A percentile compares a stretch with the other conserved stretches of the same genome.
Evolutionary conservation across 768 basidiomycete species (phyloP).

Genomic region (Agrocybe pediades): DNA sequence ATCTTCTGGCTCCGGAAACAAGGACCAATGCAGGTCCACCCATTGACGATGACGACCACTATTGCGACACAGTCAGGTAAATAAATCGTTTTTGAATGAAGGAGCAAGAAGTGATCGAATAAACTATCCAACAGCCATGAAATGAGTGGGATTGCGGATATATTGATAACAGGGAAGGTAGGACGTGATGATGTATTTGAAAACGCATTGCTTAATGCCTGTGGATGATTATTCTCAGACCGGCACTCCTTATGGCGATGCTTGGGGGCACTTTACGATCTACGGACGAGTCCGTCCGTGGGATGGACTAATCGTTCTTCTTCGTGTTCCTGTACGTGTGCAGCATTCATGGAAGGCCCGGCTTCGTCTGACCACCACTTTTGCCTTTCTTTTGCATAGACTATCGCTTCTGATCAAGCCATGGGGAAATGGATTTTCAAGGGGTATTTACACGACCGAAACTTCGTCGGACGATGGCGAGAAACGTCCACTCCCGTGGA

Average conservation of each 20-base stretch:
- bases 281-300: slow-evolving; percentile 51
- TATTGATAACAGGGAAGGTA: slow-evolving; percentile 54
- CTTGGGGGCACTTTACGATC: slow-evolving; percentile 50
- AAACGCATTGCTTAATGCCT: neutral
- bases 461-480: slow-evolving; percentile 57
- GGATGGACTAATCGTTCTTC: slow-evolving; percentile 51
- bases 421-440: slow-evolving; percentile 51
- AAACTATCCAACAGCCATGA: slow-evolving; percentile 22
- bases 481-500: slow-evolving; percentile 43
- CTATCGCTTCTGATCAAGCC: slow-evolving; percentile 26
- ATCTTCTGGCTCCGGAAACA: slow-evolving; percentile 16
- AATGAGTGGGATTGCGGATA: slow-evolving; percentile 47
- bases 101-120: neutral
- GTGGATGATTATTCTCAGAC: slow-evolving; percentile 30
- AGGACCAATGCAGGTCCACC: slow-evolving; percentile 12
- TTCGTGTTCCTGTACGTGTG: slow-evolving; percentile 44
- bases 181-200: slow-evolving; percentile 9
- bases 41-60: slow-evolving; percentile 40
- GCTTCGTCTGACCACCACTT: neutral
- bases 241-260: slow-evolving; percentile 41
- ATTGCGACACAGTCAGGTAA: slow-evolving; percentile 35
- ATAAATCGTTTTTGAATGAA: neutral
- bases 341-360: too few species aligned
- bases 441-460: slow-evolving; percentile 51
- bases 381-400: slow-evolving; percentile 26